Percentiles rank a stretch among this genome's conserved stretches.
Conservation (phyloP, 257 asterid species). For the Solanum paucissectum region DNA sequence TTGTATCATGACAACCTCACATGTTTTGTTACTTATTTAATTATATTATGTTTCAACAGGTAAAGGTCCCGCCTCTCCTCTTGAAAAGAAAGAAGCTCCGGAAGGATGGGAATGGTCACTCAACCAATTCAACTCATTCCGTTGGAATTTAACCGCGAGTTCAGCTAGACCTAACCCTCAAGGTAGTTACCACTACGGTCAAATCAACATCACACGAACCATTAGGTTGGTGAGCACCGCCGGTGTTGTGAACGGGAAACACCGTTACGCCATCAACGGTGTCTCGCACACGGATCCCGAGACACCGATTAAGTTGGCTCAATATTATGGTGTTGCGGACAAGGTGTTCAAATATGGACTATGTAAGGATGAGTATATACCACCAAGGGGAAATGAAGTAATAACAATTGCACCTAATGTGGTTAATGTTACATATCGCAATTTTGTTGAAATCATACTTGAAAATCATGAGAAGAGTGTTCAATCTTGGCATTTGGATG, state of each 20-base stretch:
- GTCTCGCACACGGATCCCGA: neutral
- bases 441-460: neutral
- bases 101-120: constrained; percentile 2
- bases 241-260: neutral
- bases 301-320: neutral
- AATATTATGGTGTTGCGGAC: neutral
- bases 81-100: neutral
- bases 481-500: neutral
- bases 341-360: neutral
- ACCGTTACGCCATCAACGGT: neutral
- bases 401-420: neutral
- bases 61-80: neutral
- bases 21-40: neutral
- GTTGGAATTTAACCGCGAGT: neutral
- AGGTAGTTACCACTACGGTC: neutral
- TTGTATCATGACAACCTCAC: neutral
- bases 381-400: neutral
- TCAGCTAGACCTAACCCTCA: constrained; percentile 4
- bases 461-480: constrained; percentile 1
- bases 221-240: neutral
- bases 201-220: neutral
- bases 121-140: neutral
- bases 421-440: neutral
- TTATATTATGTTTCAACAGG: neutral
- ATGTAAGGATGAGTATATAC: neutral